These are phyloP conservation scores for Medakamo hakoo DNA, from an alignment of 139 green algal species.

Conservation along the genomic window DNA sequence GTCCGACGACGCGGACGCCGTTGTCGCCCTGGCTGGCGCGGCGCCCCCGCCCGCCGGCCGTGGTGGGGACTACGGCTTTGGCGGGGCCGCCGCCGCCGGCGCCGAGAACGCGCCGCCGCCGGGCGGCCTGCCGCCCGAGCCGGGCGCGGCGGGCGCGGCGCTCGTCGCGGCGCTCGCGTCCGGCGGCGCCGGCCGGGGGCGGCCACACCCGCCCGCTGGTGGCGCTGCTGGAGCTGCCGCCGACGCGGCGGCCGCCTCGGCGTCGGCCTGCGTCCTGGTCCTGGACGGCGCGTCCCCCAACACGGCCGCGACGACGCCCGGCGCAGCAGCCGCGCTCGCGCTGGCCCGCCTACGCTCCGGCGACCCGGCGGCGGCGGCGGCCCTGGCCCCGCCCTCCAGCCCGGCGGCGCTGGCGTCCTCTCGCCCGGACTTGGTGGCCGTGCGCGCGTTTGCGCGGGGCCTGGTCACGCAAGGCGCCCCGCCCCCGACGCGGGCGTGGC, in stretches of 20 bases:
- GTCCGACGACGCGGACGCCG: not conserved
- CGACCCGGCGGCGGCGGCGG: conserved; percentile 37
- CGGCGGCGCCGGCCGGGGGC: too few relatives aligned
- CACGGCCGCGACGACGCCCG: conserved; percentile 66
- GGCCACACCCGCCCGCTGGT: too few relatives aligned
- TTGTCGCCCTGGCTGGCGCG: too few relatives aligned
- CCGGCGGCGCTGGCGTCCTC: conserved; percentile 51
- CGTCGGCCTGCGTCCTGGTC: conserved; percentile 51
- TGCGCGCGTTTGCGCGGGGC: conserved; percentile 55
- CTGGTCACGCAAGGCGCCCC: conserved; percentile 79
- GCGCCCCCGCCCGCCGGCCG: too few relatives aligned
- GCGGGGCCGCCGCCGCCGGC: too few relatives aligned
- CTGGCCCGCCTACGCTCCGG: conserved; percentile 84
- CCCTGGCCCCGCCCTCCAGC: conserved; percentile 49
- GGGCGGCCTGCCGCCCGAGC: too few relatives aligned
- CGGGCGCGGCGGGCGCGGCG: too few relatives aligned
- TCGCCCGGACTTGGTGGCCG: conserved; percentile 70
- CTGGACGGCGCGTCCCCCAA: conserved; percentile 68
- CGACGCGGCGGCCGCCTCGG: not conserved
- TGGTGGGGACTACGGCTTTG: too few relatives aligned
- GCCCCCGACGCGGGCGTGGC: conserved; percentile 40
- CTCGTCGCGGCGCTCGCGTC: too few relatives aligned
- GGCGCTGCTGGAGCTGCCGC: too few relatives aligned
- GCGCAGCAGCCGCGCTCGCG: conserved; percentile 67
- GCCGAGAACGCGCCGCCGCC: too few relatives aligned